Evolutionary conservation across 495 filamentous ascomycete species (phyloP).

Genomic region (Copromyces sp.): DNA sequence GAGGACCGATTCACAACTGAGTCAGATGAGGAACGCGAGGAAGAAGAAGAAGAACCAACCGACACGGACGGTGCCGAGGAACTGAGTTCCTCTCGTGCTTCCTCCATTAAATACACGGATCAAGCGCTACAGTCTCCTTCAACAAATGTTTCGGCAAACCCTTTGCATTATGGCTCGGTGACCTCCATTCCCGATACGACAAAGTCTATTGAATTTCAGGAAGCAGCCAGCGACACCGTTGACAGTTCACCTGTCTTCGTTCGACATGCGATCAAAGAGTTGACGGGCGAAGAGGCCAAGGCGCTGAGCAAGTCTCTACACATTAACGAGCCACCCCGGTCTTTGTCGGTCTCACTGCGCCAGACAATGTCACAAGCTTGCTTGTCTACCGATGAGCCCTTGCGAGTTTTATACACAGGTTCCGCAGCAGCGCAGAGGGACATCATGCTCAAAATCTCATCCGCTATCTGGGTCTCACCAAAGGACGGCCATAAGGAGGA

Average conservation of each 20-base stretch:
- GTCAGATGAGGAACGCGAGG: slow-evolving; percentile 4
- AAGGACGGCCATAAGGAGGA: slow-evolving; percentile 13
- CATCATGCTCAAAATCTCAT: slow-evolving; percentile 66
- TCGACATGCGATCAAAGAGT: slow-evolving; percentile 52
- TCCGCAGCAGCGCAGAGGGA: slow-evolving; percentile 50
- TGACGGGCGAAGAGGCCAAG: slow-evolving; percentile 42
- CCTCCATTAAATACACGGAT: slow-evolving; percentile 31
- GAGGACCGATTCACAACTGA: slow-evolving; percentile 32
- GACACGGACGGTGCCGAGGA: slow-evolving; percentile 32
- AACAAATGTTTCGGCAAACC: slow-evolving; percentile 24
- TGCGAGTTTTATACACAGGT: slow-evolving; percentile 61
- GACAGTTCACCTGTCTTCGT: slow-evolving; percentile 44
- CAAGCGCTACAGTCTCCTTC: slow-evolving; percentile 34
- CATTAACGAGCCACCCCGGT: slow-evolving; percentile 22
- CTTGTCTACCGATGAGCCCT: slow-evolving; percentile 53
- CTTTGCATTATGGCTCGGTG: slow-evolving; percentile 24
- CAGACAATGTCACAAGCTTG: slow-evolving; percentile 61
- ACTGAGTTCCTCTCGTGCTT: slow-evolving; percentile 29
- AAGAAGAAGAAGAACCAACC: slow-evolving; percentile 25
- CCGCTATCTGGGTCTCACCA: slow-evolving; percentile 43
- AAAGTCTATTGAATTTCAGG: slow-evolving; percentile 49
- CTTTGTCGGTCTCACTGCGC: slow-evolving; percentile 48
- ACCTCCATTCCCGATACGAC: slow-evolving; percentile 7
- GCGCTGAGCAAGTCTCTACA: slow-evolving; percentile 34
- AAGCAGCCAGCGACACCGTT: slow-evolving; percentile 33